Base-by-base conservation (phyloP, 1,139 yeast genomes). In the Suhomyces taliae region DNA sequence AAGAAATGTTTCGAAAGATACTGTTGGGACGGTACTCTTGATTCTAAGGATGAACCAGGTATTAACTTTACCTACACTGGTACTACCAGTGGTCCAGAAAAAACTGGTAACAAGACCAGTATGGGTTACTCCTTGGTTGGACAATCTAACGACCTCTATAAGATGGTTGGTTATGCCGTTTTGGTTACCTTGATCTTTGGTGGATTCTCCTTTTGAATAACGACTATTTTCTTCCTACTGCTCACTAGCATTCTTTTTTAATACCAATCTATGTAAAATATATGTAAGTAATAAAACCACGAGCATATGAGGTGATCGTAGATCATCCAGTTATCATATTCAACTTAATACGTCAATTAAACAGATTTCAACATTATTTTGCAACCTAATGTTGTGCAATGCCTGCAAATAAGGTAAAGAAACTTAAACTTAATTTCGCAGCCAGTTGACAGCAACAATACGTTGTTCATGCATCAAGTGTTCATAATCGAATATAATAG, bases 31-130 rank as follows among this genome's bases (percentile, higher is more conserved):
- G 78, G 78, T 10, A 31, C 15, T 24, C n/a, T 52, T 12, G 52
- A 55, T 41, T 48, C 37, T 15, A 35, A 36, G 1, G 53, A 48
- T 7, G 48, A 44, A 4, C 54, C 56, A 9, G 53, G 52, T 46
- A 41, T 53, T 43, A 76, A 78, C 53, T 80, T 77, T 61, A 79
- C 83, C 12, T 60, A 62, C 8, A 64, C 70, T 12, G 84, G 83
- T 45, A 60, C 72, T 34, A 78, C 82, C 34, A 62, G 65, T 48
- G 74, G 69, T 8, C 56, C 57, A 9, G 73, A 66, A 38, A 54
- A 56, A 37, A 54, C 58, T 24, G 64, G 58, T 6, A 46, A 46
- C 43, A 47, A 47, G 40, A 37, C 45, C 11, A 40, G 47, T 40
- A 27, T 33, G 32, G 47, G 40, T 29, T 12, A 15, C 27, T 39